phyloP scores from a whole-genome alignment of 2,329 filamentous ascomycete species.

The Phialophora tarda region DNA sequence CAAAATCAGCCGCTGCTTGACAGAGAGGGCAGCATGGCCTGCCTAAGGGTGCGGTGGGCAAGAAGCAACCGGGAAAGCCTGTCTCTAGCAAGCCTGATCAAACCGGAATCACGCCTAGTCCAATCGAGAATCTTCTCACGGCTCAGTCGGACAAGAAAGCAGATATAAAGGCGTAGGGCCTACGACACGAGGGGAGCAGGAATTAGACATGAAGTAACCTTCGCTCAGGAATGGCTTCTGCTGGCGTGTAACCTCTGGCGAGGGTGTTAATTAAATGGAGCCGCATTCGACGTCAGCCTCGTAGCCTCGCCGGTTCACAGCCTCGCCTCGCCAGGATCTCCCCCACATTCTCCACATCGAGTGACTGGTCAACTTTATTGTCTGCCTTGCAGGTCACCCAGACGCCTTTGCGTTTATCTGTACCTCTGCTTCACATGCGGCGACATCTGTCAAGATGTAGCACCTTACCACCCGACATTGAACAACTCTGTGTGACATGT shows the following conservation, averaged over 20 bases:
- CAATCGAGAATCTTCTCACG: background rate
- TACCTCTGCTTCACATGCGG: slow-evolving; percentile 1
- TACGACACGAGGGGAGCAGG: background rate
- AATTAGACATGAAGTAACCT: background rate
- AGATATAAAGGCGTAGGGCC: background rate
- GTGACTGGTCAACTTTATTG: slow-evolving; percentile 13
- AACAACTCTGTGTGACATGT: slow-evolving; percentile 29
- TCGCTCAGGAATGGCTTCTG: background rate
- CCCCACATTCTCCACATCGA: slow-evolving; percentile 12
- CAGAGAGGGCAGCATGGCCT: background rate
- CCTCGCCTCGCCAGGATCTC: background rate
- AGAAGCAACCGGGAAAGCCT: background rate
- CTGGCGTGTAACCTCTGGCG: background rate
- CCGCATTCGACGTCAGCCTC: background rate
- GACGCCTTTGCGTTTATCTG: slow-evolving; percentile 9
- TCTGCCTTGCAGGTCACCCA: slow-evolving; percentile 15
- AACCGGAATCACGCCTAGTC: background rate
- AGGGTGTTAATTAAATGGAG: background rate
- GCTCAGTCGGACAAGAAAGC: background rate
- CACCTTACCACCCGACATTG: slow-evolving; percentile 4
- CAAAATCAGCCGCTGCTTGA: background rate
- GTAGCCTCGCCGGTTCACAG: background rate
- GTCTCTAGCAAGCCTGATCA: background rate
- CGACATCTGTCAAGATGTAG: slow-evolving; percentile 22
- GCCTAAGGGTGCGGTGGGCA: background rate